Conservation (phyloP, 345 rosid genomes). For the Luvunga scandens region DNA sequence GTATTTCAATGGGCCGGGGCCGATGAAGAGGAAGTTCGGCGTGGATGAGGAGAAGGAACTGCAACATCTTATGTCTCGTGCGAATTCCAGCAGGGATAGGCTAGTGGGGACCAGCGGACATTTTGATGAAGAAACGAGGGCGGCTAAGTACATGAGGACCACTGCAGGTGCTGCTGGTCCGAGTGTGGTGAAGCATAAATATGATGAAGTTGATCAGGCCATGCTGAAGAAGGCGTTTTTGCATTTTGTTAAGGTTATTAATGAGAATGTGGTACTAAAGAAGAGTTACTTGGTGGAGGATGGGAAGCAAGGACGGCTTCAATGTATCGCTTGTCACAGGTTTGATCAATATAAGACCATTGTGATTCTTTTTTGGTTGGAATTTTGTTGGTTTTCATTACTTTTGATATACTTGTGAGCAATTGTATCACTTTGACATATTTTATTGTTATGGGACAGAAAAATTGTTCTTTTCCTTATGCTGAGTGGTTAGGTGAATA, state of each 20-base stretch:
- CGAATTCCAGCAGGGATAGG: slow-evolving; percentile 34
- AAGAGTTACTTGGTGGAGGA: slow-evolving; percentile 80
- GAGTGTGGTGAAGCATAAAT: slow-evolving; percentile 26
- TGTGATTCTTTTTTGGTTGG: slow-evolving; percentile 19
- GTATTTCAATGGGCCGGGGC: slow-evolving; percentile 31
- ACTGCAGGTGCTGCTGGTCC: slow-evolving; percentile 31
- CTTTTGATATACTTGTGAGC: neutral
- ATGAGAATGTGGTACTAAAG: slow-evolving; percentile 58
- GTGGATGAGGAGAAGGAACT: slow-evolving; percentile 51
- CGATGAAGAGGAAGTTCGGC: slow-evolving; percentile 62
- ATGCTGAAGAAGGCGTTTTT: slow-evolving; percentile 68
- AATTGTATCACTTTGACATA: neutral
- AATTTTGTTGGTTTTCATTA: neutral
- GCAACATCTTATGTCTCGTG: slow-evolving; percentile 38
- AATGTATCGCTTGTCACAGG: slow-evolving; percentile 87
- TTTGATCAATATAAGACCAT: slow-evolving; percentile 38
- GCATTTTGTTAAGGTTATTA: slow-evolving; percentile 56
- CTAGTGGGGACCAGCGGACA: slow-evolving; percentile 40
- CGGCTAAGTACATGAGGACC: slow-evolving; percentile 50
- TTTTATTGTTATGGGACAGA: neutral
- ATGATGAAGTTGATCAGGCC: slow-evolving; percentile 55
- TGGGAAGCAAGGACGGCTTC: slow-evolving; percentile 75
- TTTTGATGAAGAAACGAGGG: slow-evolving; percentile 48
- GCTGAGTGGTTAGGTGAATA: neutral
- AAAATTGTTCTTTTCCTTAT: neutral